A percentile compares a stretch with the other conserved stretches of the same genome.
These are phyloP conservation scores for Aspergillus avenaceus DNA, from an alignment of 495 filamentous ascomycete genomes.

Conservation along the genomic window DNA sequence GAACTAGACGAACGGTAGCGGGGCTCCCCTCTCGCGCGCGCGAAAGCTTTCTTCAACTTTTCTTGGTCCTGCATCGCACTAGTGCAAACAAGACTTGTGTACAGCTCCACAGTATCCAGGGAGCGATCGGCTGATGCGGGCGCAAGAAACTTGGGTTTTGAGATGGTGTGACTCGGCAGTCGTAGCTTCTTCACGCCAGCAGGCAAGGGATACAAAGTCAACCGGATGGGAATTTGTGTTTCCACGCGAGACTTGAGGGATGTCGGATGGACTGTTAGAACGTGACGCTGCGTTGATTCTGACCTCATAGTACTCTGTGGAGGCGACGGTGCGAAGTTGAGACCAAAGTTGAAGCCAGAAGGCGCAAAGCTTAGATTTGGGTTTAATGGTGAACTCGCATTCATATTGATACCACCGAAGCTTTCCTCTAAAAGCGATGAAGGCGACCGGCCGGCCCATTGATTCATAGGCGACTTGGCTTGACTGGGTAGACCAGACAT, in stretches of 20 bases:
- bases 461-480: slow-evolving; percentile 40
- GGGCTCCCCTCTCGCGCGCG: slow-evolving; percentile 53
- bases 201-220: slow-evolving; percentile 71
- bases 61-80: slow-evolving; percentile 82
- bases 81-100: slow-evolving; percentile 78
- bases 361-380: slow-evolving; percentile 30
- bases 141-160: slow-evolving; percentile 81
- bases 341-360: slow-evolving; percentile 29
- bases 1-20: slow-evolving; percentile 18
- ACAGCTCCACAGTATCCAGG: slow-evolving; percentile 74
- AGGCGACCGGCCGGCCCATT: slow-evolving; percentile 50
- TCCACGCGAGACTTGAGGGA: slow-evolving; percentile 86
- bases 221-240: slow-evolving; percentile 82
- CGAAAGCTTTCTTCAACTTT: slow-evolving; percentile 58
- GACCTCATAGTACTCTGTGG: slow-evolving; percentile 22
- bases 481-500: slow-evolving; percentile 35
- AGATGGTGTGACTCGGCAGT: slow-evolving; percentile 82
- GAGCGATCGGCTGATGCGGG: slow-evolving; percentile 56
- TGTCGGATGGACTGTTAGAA: slow-evolving; percentile 58
- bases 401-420: slow-evolving; percentile 43
- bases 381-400: slow-evolving; percentile 34
- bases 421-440: slow-evolving; percentile 47
- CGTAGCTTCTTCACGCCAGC: slow-evolving; percentile 71
- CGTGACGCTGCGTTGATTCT: slow-evolving; percentile 27
- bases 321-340: slow-evolving; percentile 33